Evolutionary conservation across 2,329 filamentous ascomycete species (phyloP), one percentile per base, ranked within the genome.

Genomic region (Fusarium albosuccineum): DNA sequence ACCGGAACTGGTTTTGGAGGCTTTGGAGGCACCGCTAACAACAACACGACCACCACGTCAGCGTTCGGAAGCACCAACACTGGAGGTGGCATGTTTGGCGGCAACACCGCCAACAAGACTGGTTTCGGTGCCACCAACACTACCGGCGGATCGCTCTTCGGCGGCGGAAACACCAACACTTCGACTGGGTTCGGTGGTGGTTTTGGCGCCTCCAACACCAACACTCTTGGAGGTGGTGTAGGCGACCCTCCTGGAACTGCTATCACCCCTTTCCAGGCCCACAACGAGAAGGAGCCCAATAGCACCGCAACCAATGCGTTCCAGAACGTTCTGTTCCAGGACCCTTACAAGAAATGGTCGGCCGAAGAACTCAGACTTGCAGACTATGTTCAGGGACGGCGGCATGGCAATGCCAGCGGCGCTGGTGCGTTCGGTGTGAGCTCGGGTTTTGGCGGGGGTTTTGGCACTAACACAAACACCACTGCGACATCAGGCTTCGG

Each of bases 311-410:
- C 81, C 68, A 87, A 91, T 74, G 85, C 90, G 5, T 97, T 91
- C 78, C 92, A 96, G 78, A 95, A 89, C 70, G 88, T 97, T 58
- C 82, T 91, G 22, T 94, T 95, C 77, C 90, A 92, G 80, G 89
- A 90, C 26, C 87, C 91, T 2, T 97, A 95, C 82, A 90, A 90
- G 78, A 97, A 96, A 77, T 98, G 91, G 83, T 97, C 95, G 9
- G 88, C 92, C n/a, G 96, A 92, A 73, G 91, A 96, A 78, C 81
- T 96, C 55, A 86, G 92, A 74, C 80, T 97, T 64, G 93, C 89
- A 45, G 96, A 99, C 79, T 99, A 99, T 77, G 87, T 90, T 61
- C 92, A 94, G 78, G 94, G 94, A 51, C 89, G 94, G 61, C 91
- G 91, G 55, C 93, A 88, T 76, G 96, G 94, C 34, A 97, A 95